Percentiles rank a stretch among this genome's conserved stretches.
Evolutionary conservation across 2,329 filamentous ascomycete species (phyloP).

Genomic region (Aspergillus pseudonomiae): DNA sequence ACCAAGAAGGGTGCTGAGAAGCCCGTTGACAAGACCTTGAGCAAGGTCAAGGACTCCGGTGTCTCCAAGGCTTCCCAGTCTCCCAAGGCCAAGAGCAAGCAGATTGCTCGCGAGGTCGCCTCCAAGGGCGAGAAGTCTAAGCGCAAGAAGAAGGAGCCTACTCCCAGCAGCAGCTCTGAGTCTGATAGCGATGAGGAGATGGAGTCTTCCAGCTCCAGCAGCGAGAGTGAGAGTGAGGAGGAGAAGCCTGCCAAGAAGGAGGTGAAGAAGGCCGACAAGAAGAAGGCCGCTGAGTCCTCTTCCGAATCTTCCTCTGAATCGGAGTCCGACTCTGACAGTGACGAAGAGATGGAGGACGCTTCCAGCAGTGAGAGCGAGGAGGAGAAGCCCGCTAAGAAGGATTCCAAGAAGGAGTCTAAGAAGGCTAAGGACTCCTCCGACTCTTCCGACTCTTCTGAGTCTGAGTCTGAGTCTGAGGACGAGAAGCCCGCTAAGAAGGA

Average conservation of each 20-base stretch:
- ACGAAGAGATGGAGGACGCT: conserved; percentile 36
- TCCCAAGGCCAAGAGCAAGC: conserved; percentile 50
- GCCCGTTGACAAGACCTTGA: conserved; percentile 45
- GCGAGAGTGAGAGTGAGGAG: conserved; percentile 40
- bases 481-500: conserved; percentile 42
- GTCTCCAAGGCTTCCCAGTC: conserved; percentile 50
- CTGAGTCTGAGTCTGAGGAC: conserved; percentile 33
- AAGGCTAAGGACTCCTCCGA: conserved; percentile 32
- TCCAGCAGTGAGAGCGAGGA: conserved; percentile 37
- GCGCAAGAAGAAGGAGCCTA: conserved; percentile 48
- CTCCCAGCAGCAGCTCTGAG: conserved; percentile 40
- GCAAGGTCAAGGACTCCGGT: conserved; percentile 52
- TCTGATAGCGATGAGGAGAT: conserved; percentile 39
- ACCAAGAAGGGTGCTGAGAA: conserved; percentile 43
- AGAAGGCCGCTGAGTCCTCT: conserved; percentile 36
- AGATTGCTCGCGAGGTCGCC: conserved; percentile 45
- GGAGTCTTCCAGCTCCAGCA: conserved; percentile 28
- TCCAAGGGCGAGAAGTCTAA: conserved; percentile 46
- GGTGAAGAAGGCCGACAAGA: conserved; percentile 37
- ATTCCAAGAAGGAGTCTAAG: conserved; percentile 31
- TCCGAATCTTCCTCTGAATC: conserved; percentile 34
- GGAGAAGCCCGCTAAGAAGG: conserved; percentile 32
- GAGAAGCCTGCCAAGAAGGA: conserved; percentile 42
- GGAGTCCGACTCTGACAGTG: conserved; percentile 36
- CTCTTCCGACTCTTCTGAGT: conserved; percentile 29